Conservation (phyloP, 768 basidiomycete species). For the Wakefieldia striispora region DNA sequence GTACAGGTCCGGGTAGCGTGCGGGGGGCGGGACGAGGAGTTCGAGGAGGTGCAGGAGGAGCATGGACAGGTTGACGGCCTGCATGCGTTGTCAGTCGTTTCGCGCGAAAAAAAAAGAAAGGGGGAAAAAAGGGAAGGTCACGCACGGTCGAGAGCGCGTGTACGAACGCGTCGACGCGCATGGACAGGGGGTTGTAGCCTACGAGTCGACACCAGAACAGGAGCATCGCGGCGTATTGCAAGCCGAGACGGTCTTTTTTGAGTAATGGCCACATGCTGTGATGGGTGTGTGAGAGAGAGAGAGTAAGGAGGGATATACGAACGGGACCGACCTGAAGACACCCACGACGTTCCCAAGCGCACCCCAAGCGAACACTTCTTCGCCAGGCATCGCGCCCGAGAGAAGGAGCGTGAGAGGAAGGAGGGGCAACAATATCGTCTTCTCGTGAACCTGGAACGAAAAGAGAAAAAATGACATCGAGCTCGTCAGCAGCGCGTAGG, state of each 20-base stretch:
- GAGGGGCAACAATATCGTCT: slow-evolving; percentile 83
- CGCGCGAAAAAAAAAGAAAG: neutral
- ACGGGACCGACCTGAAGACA: slow-evolving; percentile 70
- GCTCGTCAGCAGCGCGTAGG: slow-evolving; percentile 74
- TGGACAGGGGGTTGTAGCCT: slow-evolving; percentile 67
- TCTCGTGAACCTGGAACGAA: slow-evolving; percentile 97
- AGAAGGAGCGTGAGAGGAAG: slow-evolving; percentile 81
- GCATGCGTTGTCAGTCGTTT: neutral
- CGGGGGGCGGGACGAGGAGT: slow-evolving; percentile 56
- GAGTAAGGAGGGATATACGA: neutral
- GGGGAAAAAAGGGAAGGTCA: neutral
- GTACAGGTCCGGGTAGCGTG: slow-evolving; percentile 82
- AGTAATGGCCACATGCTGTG: slow-evolving; percentile 93
- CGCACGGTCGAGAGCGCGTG: slow-evolving; percentile 53
- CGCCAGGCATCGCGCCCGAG: slow-evolving; percentile 37
- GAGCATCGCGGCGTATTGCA: slow-evolving; percentile 69
- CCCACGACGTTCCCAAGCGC: slow-evolving; percentile 71
- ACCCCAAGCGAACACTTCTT: slow-evolving; percentile 31
- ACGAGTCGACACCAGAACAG: slow-evolving; percentile 81
- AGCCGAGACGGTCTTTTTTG: slow-evolving; percentile 69
- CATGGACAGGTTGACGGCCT: slow-evolving; percentile 58
- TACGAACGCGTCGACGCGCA: slow-evolving; percentile 45
- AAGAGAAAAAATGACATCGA: slow-evolving; percentile 95
- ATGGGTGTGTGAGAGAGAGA: neutral
- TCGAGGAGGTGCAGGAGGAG: slow-evolving; percentile 64